Evolutionary conservation across 78 protist species (phyloP).

Genomic region (Tieghemostelium lacteum): DNA sequence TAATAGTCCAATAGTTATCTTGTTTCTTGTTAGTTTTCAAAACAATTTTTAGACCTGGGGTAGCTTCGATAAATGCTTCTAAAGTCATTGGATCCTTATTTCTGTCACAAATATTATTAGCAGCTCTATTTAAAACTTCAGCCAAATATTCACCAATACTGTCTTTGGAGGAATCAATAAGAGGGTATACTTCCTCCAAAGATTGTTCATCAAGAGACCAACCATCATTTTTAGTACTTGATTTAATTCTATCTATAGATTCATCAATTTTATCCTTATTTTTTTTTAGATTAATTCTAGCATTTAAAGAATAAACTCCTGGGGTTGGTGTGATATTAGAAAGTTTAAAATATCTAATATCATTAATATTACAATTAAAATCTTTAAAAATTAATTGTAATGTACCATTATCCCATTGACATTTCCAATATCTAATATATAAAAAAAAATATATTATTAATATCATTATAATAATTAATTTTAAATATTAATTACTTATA

Average conservation of each 20-base stretch:
- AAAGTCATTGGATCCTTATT: slow-evolving; percentile 47
- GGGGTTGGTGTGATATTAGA: slow-evolving; percentile 57
- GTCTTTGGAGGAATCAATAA: slow-evolving; percentile 1
- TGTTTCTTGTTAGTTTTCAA: not conserved
- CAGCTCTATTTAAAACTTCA: slow-evolving; percentile 1
- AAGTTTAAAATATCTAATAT: slow-evolving; percentile 15
- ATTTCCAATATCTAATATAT: slow-evolving; percentile 77
- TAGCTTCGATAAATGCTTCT: slow-evolving; percentile 57
- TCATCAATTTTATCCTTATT: slow-evolving; percentile 30
- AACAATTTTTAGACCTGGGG: slow-evolving; percentile 16
- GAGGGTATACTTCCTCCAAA: slow-evolving; percentile 20
- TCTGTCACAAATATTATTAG: slow-evolving; percentile 31
- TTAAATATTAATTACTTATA: too few species aligned
- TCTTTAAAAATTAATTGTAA: slow-evolving; percentile 1
- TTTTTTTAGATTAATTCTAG: slow-evolving; percentile 15
- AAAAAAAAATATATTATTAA: too few species aligned
- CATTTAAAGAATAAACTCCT: slow-evolving; percentile 15
- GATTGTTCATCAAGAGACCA: slow-evolving; percentile 37
- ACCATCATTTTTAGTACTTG: not conserved
- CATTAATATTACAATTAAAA: slow-evolving; percentile 4
- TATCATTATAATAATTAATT: too few species aligned
- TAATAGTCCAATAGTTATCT: slow-evolving; percentile 13
- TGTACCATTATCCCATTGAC: not conserved
- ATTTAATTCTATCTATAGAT: slow-evolving; percentile 31
- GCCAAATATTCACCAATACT: slow-evolving; percentile 31